Percentiles rank a stretch among this genome's conserved stretches.
Evolutionary conservation across 2,329 filamentous ascomycete species (phyloP).

Genomic region (Blastomyces parvus): DNA sequence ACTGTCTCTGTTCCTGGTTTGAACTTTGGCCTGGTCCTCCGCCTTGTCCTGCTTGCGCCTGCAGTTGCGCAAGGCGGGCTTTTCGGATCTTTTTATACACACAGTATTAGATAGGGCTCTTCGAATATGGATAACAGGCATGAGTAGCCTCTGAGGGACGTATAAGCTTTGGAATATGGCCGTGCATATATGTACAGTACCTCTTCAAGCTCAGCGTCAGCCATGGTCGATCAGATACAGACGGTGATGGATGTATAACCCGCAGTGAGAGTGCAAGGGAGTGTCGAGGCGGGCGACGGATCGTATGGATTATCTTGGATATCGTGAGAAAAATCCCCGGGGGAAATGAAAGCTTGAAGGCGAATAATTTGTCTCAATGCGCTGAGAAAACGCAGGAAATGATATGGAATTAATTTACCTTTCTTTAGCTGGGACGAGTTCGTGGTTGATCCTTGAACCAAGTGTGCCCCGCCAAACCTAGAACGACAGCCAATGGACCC

Average conservation of each 20-base stretch:
- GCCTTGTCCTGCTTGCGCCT: conserved; percentile 56
- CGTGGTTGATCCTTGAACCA: background rate
- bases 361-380: background rate
- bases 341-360: background rate
- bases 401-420: background rate
- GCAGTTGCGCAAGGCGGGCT: conserved; percentile 87
- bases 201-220: conserved; percentile 58
- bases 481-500: background rate
- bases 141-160: background rate
- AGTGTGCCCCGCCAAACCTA: background rate
- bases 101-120: background rate
- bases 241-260: background rate
- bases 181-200: conserved; percentile 35
- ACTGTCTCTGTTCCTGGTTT: conserved; percentile 55
- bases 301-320: background rate
- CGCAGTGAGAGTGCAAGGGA: background rate
- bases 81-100: conserved; percentile 60
- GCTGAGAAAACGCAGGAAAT: background rate
- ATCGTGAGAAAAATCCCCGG: background rate
- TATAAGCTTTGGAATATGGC: background rate
- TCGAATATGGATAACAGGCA: background rate
- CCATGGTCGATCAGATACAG: conserved; percentile 40
- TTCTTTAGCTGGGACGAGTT: background rate
- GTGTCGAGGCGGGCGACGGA: too few species aligned
- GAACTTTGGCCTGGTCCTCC: conserved; percentile 39